phyloP scores from a whole-genome alignment of 2,329 filamentous ascomycete species.

The Hypoxylon sp. region DNA sequence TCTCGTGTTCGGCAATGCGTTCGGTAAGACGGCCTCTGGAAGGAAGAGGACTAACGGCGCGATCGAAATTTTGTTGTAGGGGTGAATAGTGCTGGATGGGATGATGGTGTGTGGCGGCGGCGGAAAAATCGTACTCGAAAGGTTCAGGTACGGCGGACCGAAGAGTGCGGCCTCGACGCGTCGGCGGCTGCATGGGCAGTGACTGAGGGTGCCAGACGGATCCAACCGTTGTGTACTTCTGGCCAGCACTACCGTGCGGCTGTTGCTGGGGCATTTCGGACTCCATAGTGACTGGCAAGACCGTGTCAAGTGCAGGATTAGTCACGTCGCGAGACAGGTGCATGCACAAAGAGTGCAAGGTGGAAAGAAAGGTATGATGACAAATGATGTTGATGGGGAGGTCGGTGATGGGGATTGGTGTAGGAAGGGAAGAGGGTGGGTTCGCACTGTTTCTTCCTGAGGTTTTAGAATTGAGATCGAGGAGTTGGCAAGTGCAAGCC shows the following conservation, averaged over 20 bases:
- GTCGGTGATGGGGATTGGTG: conserved; percentile 4
- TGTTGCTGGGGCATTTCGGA: conserved; percentile 10
- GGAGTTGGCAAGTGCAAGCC: neutral
- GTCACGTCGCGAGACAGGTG: conserved; percentile 12
- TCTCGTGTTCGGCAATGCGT: conserved; percentile 20
- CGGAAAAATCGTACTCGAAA: conserved; percentile 50
- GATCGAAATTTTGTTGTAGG: conserved; percentile 69
- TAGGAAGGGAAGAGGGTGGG: conserved; percentile 2
- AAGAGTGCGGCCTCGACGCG: conserved; percentile 64
- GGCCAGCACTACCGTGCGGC: conserved; percentile 15
- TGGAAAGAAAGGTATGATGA: conserved; percentile 16
- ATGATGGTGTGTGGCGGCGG: conserved; percentile 45
- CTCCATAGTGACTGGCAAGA: conserved; percentile 32
- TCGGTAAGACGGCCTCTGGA: conserved; percentile 18
- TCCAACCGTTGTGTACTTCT: conserved; percentile 69
- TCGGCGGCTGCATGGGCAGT: conserved; percentile 66
- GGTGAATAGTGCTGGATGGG: conserved; percentile 63
- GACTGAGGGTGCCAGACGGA: conserved; percentile 67
- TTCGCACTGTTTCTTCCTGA: neutral
- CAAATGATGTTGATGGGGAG: neutral
- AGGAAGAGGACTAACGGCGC: conserved; percentile 61
- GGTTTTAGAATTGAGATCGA: neutral
- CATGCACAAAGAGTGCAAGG: neutral
- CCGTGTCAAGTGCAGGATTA: neutral
- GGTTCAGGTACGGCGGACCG: conserved; percentile 58